phyloP scores from a whole-genome alignment of 352 stramenopile species.

The Globisporangium splendens region DNA sequence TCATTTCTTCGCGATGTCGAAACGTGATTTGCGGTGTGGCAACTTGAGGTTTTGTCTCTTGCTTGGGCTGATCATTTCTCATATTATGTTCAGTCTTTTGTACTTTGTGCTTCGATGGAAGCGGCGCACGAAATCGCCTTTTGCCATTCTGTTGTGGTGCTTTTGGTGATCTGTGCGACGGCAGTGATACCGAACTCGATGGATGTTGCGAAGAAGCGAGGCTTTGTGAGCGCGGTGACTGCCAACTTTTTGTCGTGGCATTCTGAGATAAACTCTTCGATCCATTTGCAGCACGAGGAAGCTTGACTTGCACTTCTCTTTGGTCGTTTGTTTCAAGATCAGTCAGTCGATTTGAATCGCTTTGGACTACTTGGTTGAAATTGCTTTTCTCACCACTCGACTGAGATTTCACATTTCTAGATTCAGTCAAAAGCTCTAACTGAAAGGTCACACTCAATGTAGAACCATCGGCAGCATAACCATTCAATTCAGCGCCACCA shows the following conservation, averaged over 20 bases:
- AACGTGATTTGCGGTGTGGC: constrained; percentile 5
- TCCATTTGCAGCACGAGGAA: neutral
- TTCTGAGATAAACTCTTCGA: neutral
- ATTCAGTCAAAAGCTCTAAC: neutral
- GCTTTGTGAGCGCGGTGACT: neutral
- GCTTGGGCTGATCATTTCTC: constrained; percentile 13
- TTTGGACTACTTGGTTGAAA: neutral
- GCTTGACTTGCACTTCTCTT: neutral
- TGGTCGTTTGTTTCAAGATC: neutral
- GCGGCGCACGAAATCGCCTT: constrained; percentile 36
- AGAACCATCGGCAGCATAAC: neutral
- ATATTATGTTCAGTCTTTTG: constrained; percentile 4
- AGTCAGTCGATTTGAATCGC: neutral
- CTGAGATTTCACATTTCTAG: neutral
- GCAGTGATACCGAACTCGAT: neutral
- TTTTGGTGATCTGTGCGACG: constrained; percentile 10
- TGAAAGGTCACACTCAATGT: neutral
- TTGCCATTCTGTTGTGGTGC: constrained; percentile 6
- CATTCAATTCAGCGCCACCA: neutral
- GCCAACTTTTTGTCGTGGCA: neutral
- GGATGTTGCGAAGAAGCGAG: neutral
- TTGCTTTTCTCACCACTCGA: neutral
- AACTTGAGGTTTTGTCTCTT: constrained; percentile 13
- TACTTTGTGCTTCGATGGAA: constrained; percentile 30
- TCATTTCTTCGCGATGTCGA: constrained; percentile 37